Base-by-base conservation (phyloP, 179 eudicot species). In the Beta corolliflora region DNA sequence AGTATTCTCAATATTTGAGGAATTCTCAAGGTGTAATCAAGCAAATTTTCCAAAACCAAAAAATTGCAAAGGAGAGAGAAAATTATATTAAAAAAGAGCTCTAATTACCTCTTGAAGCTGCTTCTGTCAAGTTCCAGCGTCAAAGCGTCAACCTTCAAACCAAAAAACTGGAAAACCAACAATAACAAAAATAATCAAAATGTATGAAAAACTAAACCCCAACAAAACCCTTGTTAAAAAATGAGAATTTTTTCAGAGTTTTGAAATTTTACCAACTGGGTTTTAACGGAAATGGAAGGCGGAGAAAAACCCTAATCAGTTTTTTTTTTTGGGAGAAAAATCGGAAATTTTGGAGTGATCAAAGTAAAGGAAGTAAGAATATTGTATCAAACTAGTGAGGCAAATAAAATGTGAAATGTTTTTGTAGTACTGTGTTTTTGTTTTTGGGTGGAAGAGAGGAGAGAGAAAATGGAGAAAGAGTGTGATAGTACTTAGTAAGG, bases 241-340 rank as follows among this genome's bases (percentile, higher is more conserved):
- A 54, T 15, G 23, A 31, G 77, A 4, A 31, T 25, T 15, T n/a
- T 29, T 8, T 29, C 13, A 29, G n/a, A 25, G 1, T 31, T 25
- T 25, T 15, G 7, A 31, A 6, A 54, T 1, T 46, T 31, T 15
- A 54, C 13, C 52, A 48, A 44, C 25, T 69, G 21, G 15, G 21
- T 29, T 53, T 25, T 9, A 3, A 29, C 7, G 45, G 19, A 53
- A 54, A 73, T 14, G n/a, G 2, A 25, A 7, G 29, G 5, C 8
- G 19, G 45, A 68, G 72, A 53, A 71, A 12, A 73, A 73, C 77
- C 77, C 77, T 73, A 73, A 54, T 29, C 5, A 73, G 0, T n/a
- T n/a, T n/a, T n/a, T 7, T 23, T 23, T 73, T 2, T 25, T 53
- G 52, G 23, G 11, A 13, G 12, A 31, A 36, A 41, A 12, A 31